Evolutionary conservation across 176 grass and related monocot species (phyloP).

Genomic region (Aegilops bicornis): DNA sequence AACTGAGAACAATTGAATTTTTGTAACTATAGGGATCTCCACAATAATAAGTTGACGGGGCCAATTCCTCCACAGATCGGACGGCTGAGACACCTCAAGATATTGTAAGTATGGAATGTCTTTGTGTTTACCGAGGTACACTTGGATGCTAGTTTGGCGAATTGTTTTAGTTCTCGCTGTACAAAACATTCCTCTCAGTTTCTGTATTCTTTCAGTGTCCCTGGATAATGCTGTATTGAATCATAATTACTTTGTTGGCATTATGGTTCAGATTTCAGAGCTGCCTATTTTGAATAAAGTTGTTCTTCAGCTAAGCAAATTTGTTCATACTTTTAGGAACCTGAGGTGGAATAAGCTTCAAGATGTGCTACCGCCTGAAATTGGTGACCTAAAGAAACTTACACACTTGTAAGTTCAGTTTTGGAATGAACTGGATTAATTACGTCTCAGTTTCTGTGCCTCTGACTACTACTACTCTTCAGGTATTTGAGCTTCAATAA

Average conservation of each 20-base stretch:
- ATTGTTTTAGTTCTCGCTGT: neutral
- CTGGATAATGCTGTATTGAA: neutral
- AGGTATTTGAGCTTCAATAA: slow-evolving; percentile 98
- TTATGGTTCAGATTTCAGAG: slow-evolving; percentile 5
- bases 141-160: neutral
- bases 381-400: slow-evolving; percentile 86
- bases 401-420: slow-evolving; percentile 79
- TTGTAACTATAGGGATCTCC: slow-evolving; percentile 77
- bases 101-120: slow-evolving; percentile 73
- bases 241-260: slow-evolving; percentile 3
- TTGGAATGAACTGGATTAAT: slow-evolving; percentile 5
- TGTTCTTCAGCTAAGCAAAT: slow-evolving; percentile 28
- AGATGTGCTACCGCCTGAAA: slow-evolving; percentile 85
- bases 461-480: slow-evolving; percentile 34
- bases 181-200: neutral
- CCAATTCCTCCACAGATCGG: slow-evolving; percentile 95
- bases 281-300: slow-evolving; percentile 20
- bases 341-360: slow-evolving; percentile 99
- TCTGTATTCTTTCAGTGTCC: neutral
- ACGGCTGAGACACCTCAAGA: slow-evolving; percentile 80
- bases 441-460: neutral
- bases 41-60: slow-evolving; percentile 99
- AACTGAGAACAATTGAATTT: slow-evolving; percentile 19
- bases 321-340: slow-evolving; percentile 56
- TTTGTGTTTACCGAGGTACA: neutral